These are phyloP conservation scores for Daucus carota DNA, from an alignment of 129 eudicot species.

Conservation along the genomic window DNA sequence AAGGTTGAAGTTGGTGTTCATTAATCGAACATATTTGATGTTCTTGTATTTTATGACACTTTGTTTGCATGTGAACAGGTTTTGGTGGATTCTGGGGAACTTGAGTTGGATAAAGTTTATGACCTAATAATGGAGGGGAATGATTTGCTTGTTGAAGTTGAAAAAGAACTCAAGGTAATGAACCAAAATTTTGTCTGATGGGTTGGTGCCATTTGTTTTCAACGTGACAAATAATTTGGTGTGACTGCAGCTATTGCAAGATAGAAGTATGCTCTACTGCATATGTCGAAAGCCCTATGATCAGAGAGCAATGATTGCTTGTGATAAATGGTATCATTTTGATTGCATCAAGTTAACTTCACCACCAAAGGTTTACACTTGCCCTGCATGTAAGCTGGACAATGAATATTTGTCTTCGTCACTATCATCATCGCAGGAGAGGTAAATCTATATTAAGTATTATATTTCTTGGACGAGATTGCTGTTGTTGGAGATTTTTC, in stretches of 20 bases:
- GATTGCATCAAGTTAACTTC: constrained; percentile 70
- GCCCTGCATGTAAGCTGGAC: constrained; percentile 74
- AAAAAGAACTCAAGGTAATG: constrained; percentile 79
- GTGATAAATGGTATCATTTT: constrained; percentile 97
- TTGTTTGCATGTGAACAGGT: constrained; percentile 39
- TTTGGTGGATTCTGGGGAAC: constrained; percentile 67
- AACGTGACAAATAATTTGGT: constrained; percentile 4
- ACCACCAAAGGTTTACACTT: constrained; percentile 69
- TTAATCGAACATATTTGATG: neutral
- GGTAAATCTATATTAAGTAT: constrained; percentile 27
- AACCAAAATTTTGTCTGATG: neutral
- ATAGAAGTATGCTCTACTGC: constrained; percentile 92
- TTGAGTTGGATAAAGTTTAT: constrained; percentile 71
- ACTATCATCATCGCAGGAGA: constrained; percentile 31
- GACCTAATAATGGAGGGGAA: constrained; percentile 78
- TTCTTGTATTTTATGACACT: neutral
- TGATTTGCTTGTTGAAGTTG: constrained; percentile 45
- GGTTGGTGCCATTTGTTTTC: neutral
- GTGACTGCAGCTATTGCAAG: constrained; percentile 64
- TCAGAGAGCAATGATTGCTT: constrained; percentile 82
- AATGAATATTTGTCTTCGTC: constrained; percentile 32
- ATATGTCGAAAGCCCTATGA: constrained; percentile 89
- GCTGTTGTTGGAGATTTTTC: neutral
- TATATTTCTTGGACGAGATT: neutral
- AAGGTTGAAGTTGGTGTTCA: constrained; percentile 37